Conservation (phyloP, 352 stramenopile species). For the Pythium biforme region DNA sequence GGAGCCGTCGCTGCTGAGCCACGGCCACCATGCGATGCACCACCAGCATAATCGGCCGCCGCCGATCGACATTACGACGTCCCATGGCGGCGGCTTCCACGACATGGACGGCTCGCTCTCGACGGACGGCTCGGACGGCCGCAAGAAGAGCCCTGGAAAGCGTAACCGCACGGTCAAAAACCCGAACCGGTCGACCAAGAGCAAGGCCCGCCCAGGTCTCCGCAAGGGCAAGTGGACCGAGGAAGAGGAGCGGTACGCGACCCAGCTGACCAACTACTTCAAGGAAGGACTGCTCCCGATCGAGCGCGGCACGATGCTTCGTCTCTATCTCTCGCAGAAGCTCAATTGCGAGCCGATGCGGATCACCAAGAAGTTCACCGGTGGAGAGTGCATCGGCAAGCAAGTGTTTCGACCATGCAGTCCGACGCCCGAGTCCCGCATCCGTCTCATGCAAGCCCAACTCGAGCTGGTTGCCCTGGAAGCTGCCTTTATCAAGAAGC, state of each 20-base stretch:
- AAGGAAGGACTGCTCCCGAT: conserved; percentile 81
- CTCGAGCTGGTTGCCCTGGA: conserved; percentile 71
- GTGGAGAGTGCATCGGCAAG: conserved; percentile 90
- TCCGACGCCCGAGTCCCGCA: conserved; percentile 58
- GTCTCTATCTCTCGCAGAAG: conserved; percentile 89
- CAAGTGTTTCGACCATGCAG: conserved; percentile 81
- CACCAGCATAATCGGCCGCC: conserved; percentile 22
- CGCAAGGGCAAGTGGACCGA: conserved; percentile 88
- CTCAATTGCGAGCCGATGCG: conserved; percentile 92
- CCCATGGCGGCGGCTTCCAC: not conserved
- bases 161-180: conserved; percentile 55
- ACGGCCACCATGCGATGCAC: conserved; percentile 17
- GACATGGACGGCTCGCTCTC: conserved; percentile 22
- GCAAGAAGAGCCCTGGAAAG: conserved; percentile 55
- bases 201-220: conserved; percentile 80
- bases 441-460: conserved; percentile 72
- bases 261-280: conserved; percentile 80
- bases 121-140: conserved; percentile 13
- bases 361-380: conserved; percentile 93
- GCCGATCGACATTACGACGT: conserved; percentile 14
- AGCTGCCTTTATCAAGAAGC: conserved; percentile 69
- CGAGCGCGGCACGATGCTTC: conserved; percentile 87
- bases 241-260: conserved; percentile 74
- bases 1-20: conserved; percentile 14
- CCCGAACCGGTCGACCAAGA: conserved; percentile 72